Evolutionary conservation across 176 grass and related monocot genomes (phyloP).

Genomic region (Carex scoparia): DNA sequence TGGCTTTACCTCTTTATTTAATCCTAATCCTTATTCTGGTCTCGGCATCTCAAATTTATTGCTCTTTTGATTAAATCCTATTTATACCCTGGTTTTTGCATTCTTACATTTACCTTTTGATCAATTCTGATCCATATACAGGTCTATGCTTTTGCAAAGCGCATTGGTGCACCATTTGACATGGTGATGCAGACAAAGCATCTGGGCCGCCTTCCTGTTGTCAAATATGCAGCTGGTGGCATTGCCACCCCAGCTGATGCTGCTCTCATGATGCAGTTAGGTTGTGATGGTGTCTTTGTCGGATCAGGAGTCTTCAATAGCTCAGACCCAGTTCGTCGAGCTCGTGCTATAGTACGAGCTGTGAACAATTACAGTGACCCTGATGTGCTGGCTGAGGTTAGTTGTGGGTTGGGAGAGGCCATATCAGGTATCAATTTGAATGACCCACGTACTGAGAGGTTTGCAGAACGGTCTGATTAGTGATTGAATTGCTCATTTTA

Average conservation of each 20-base stretch:
- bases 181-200: constrained; percentile 73
- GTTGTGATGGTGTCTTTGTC: constrained; percentile 68
- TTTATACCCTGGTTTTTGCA: not conserved
- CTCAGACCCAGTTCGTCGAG: constrained; percentile 44
- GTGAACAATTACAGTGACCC: constrained; percentile 67
- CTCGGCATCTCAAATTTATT: not conserved
- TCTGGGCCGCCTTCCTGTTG: constrained; percentile 54
- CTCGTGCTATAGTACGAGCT: constrained; percentile 63
- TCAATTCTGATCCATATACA: constrained; percentile 1
- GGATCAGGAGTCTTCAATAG: constrained; percentile 80
- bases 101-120: constrained; percentile 1
- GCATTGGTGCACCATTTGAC: constrained; percentile 52
- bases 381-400: constrained; percentile 52
- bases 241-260: constrained; percentile 55
- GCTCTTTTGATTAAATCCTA: not conserved
- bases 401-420: constrained; percentile 58
- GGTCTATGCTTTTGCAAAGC: constrained; percentile 37
- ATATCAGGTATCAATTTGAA: constrained; percentile 71
- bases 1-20: not conserved
- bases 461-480: constrained; percentile 58
- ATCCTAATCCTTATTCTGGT: not conserved
- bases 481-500: not conserved
- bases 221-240: constrained; percentile 56
- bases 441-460: constrained; percentile 48
- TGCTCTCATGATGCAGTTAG: constrained; percentile 71